Evolutionary conservation across 2,329 filamentous ascomycete species (phyloP), one percentile per base, ranked within the genome.

Genomic region (Pseudogymnoascus pannorum): DNA sequence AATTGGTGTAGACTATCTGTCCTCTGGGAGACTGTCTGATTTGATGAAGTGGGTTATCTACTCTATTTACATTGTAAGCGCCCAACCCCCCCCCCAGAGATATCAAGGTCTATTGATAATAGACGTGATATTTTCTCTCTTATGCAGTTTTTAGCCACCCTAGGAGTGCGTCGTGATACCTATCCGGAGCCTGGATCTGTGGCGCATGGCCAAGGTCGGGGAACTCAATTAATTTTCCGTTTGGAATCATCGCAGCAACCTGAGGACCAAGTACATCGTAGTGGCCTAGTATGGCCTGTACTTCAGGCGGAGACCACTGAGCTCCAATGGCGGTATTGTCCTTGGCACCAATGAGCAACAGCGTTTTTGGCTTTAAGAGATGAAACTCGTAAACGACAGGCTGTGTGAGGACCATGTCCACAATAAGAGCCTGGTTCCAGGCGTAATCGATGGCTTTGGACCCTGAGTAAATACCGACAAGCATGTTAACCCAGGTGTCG

Each of bases 401-500:
- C 62, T 80, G 77, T 18, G 78, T 80, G 60, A 83, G 72, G n/a
- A 83, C 77, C 72, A 81, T 77, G 66, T 83, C 81, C n/a, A 80
- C 79, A 14, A 78, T 75, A 44, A 75, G 75, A 18, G 80, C 81
- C 72, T 80, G 78, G 65, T 78, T 76, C 60, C 70, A 77, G 14
- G 78, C 72, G 63, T 78, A 83, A 33, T 71, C 70, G 22, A 72
- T 67, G 31, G 75, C 76, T 64, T 75, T 63, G 26, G 73, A 72
- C 5, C 79, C 77, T 60, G 75, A 65, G 71, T 84, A 84, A 58
- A 83, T 74, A 61, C 78, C 77, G 62, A 76, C 73, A 14, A 81
- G 74, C 81, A 84, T 83, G 44, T 76, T 75, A 58, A 82, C 81
- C 80, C 80, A 83, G 11, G 75, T 71, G 64, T 82, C 80, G 70